Evolutionary conservation across 495 filamentous ascomycete species (phyloP), one percentile per base, ranked within the genome.

Genomic region (Tirmania nivea): DNA sequence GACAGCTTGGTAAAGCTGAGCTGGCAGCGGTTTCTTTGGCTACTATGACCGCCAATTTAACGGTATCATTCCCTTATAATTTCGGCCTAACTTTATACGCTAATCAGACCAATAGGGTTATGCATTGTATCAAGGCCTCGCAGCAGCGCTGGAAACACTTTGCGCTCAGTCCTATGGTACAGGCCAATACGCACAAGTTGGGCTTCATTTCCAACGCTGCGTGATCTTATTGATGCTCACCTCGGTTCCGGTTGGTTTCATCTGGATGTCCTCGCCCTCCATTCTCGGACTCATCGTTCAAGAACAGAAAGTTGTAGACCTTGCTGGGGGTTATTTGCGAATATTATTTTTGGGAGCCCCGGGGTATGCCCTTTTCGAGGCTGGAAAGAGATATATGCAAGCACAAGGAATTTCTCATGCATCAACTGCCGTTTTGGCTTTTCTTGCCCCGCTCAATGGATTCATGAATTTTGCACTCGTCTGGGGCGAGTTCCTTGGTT

Each of bases 121-220:
- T 66, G 77, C 78, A 1, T 70, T 79, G 6, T 81, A 81, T 55
- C 78, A 83, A 63, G 82, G 61, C 5, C 68, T 86, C 2, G 73
- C 78, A 0, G 83, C 82, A 2, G 75, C 76, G 53, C 64, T 86
- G 35, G 82, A 86, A 62, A 86, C 81, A 1, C 69, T 85, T 12
- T 84, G 81, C 54, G 74, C 80, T 0, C 81, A 86, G 62, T 81
- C 82, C 1, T 85, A 82, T 58, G 81, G 82, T 17, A 78, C 75
- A 2, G 80, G 81, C 9, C 75, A 73, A 49, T 79, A 77, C 55
- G 70, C 73, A 34, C 70, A 85, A n/a, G 81, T 86, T 21, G 81
- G 81, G 0, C 67, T 86, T 19, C 78, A 85, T 51, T 63, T 81
- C 11, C 81, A 85, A 60, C 70, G 81, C 35, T 82, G 84, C 79